Evolutionary conservation across 1,284 basidiomycete genomes (phyloP).

Genomic region (Violaceomyces palustris): DNA sequence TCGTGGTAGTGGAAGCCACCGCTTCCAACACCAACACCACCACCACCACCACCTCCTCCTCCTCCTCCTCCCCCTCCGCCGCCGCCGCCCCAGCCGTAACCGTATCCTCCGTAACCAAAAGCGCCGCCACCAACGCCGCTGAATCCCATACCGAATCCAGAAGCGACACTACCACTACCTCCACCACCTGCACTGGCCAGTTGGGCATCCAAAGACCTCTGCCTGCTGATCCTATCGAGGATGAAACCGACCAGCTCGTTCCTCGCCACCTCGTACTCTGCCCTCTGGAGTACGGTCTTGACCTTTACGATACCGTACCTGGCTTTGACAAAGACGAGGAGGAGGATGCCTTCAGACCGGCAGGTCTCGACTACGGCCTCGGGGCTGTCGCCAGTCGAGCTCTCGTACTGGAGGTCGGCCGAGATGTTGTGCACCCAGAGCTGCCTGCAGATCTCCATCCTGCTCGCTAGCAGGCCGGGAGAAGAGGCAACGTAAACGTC

Average conservation of each 20-base stretch:
- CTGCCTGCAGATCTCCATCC: conserved; percentile 70
- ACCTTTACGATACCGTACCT: conserved; percentile 43
- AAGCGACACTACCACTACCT: too few relatives aligned
- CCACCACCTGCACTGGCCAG: conserved; percentile 12
- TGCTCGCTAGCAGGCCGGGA: conserved; percentile 67
- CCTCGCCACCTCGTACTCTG: conserved; percentile 40
- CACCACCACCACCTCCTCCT: conserved; percentile 4
- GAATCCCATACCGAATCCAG: neutral
- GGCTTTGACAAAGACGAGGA: conserved; percentile 43
- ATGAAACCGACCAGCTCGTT: conserved; percentile 40
- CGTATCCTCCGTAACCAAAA: neutral
- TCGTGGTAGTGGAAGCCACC: too few relatives aligned
- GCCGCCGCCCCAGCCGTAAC: neutral
- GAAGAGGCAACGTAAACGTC: conserved; percentile 70
- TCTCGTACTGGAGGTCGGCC: conserved; percentile 75
- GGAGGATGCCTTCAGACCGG: conserved; percentile 47
- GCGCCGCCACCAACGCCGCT: neutral
- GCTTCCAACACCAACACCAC: conserved; percentile 1
- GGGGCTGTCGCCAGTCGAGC: conserved; percentile 37
- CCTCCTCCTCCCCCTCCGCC: neutral
- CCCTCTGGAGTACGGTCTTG: conserved; percentile 34
- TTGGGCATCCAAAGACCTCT: conserved; percentile 28
- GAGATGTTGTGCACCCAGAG: conserved; percentile 77
- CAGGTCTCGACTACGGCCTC: conserved; percentile 42
- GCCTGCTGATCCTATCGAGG: conserved; percentile 36